These are phyloP conservation scores for Candida qinlingensis DNA, from an alignment of 805 yeast genomes.

Conservation along the genomic window DNA sequence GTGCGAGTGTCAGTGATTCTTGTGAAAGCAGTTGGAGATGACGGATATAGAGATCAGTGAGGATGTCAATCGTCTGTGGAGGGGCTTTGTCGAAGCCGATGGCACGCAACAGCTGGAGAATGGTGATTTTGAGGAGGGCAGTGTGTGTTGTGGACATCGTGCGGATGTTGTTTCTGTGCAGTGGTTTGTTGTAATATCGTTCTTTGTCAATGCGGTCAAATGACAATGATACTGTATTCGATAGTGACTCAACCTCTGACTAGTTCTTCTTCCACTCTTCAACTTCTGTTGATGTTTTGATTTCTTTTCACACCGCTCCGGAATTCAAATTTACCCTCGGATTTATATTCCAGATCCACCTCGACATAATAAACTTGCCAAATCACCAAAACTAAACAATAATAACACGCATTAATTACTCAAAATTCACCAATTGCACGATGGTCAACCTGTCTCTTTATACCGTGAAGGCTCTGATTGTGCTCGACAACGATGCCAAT, in stretches of 20 bases:
- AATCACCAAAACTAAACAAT: background rate
- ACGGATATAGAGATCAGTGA: constrained; percentile 73
- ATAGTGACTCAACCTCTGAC: too few relatives aligned
- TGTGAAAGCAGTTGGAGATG: constrained; percentile 50
- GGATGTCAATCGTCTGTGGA: constrained; percentile 62
- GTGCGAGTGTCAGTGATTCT: constrained; percentile 39
- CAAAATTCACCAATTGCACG: background rate
- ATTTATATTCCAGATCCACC: too few relatives aligned
- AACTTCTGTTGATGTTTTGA: background rate
- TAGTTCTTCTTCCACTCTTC: background rate
- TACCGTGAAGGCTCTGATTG: constrained; percentile 72
- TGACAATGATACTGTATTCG: too few relatives aligned
- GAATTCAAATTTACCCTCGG: background rate
- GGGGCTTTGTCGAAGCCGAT: constrained; percentile 80
- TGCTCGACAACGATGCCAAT: constrained; percentile 77
- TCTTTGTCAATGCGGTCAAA: too few relatives aligned
- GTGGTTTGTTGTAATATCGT: too few relatives aligned
- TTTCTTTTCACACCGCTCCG: background rate
- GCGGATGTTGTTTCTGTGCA: background rate
- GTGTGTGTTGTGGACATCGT: background rate
- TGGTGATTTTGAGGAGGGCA: constrained; percentile 1
- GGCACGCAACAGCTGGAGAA: constrained; percentile 52
- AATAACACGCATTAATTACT: background rate
- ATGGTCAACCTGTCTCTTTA: constrained; percentile 59
- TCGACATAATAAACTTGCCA: background rate